Base-by-base conservation (phyloP, 805 yeast genomes). In the Wickerhamiella hasegawae region DNA sequence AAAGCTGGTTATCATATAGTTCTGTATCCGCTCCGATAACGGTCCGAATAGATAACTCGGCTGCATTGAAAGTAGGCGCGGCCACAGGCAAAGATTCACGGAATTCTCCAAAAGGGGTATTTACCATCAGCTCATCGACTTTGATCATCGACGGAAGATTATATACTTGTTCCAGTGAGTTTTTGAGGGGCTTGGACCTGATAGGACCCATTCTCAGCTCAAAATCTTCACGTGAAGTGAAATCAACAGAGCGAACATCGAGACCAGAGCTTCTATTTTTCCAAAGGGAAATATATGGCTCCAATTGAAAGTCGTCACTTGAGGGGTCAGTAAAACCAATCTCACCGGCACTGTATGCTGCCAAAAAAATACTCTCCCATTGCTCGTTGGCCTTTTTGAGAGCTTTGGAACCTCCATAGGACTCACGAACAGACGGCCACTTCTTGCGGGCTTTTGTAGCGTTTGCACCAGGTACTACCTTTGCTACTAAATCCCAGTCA, bases 361-460 rank as follows among this genome's bases (percentile, higher is more conserved):
- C 56, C 24, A 74, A 45, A 18, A 84, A 65, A 16, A 80, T 63
- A 16, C 61, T 62, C 46, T 80, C 87, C 76, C 90, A 85, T 10
- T 65, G 63, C 31, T 63, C 62, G 32, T 63, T 57, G 0, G 70
- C 65, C 24, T 66, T 66, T 29, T 65, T 68, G 29, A 78, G 60
- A 0, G 75, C 78, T 34, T 66, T 62, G 12, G 57, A 54, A 0
- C 90, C 90, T 26, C 76, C 69, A 66, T 40, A 68, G 63, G 45
- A 61, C 47, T 70, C 68, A 29, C 81, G 64, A 6, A 79, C 63
- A 15, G 69, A 61, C 1, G 77, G 71, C 95, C 95, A 85, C 40
- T 69, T 73, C 34, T 70, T 68, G 42, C 65, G 66, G 19, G 76
- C 55, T 9, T 63, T 58, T 6, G 63, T 68, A 1, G 67, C 57